Base-by-base conservation (phyloP, 1,284 basidiomycete species). In the Fomes fomentarius region DNA sequence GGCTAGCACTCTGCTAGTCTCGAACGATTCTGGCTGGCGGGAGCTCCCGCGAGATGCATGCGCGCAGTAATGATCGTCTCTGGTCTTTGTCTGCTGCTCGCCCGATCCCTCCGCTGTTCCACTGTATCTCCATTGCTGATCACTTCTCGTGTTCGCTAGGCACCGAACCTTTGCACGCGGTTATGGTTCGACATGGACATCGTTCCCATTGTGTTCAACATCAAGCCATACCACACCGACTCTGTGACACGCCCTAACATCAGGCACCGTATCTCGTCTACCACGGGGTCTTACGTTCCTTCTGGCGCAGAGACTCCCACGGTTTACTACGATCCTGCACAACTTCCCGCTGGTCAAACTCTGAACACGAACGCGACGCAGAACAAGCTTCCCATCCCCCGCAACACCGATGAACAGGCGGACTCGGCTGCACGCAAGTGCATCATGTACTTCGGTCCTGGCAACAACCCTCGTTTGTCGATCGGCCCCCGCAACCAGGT, bases 401-500 rank as follows among this genome's bases (percentile, higher is more conserved):
- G 89, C 56, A 90, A 87, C 8, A 73, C 91, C 12, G 89, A 92
- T 61, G 89, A 92, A 67, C 89, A 91, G 71, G 87, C 89, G 33
- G 90, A 92, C 64, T 90, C 88, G 19, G 89, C 89, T 5, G 89
- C 87, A 33, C 86, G 90, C 65, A 92, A 92, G 68, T 84, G 82
- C 65, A 73, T 92, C 67, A 87, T 90, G 87, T 84, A 89, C 72
- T 91, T 83, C 63, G 89, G 88, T 21, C 89, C 89, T 15, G 79
- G 79, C 62, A 91, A 91, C 73, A 91, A 89, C 69, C 90, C 90
- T 15, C 86, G 89, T 64, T 76, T 92, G 34, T 83, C 76, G 64
- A 92, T 92, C 64, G 90, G 86, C 3, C 78, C 88, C 46, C 84
- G 87, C 60, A 92, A 91, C 70, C 87, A 91, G 66, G 89, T 92